Base-by-base conservation (phyloP, 1,284 basidiomycete species). In the Rhodotorula sp. region DNA sequence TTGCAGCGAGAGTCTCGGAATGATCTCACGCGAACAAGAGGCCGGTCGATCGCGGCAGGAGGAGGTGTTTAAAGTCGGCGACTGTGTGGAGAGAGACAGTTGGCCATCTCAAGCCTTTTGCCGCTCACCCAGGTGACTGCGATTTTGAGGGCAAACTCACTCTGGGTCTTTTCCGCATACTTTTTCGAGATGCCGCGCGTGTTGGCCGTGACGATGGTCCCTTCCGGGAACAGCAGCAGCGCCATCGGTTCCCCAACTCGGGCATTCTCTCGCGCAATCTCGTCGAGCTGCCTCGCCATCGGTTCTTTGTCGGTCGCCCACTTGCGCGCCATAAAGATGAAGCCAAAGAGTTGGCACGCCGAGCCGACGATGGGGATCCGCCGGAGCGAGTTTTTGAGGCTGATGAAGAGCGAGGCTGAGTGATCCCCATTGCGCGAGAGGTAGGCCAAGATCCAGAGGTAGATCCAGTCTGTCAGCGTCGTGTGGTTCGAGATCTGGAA, bases 1-100 rank as follows among this genome's bases (percentile, higher is more conserved):
- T 14, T 1, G n/a, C 31, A 21, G 28, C 19, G 21, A 0, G 4
- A 15, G 7, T 3, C 31, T 43, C 14, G 28, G 1, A 57, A 26
- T 5, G 28, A 18, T 45, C 70, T 47, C 6, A 70, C 71, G 75
- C 92, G 80, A 92, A 93, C 73, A 91, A 89, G 61, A 97, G 83
- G 1, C 95, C 95, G 0, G 93, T 97, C 34, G 93, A 93, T 60
- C 95, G 87, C 0, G 95, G 95, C 60, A 97, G 86, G 8, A 98
- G 85, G 23, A 87, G 81, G 79, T 97, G 88, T 60, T 82, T 83
- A 82, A 92, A 86, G 80, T 98, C 94, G 23, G 54, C 18, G 14
- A 66, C 73, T 72, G 61, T 49, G 21, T 12, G 50, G 21, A 26
- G 18, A 21, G 21, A n/a, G 12, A 52, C 4, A n/a, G 23, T 10